Conservation (phyloP, 495 filamentous ascomycete species). For the Tuber indicum region DNA sequence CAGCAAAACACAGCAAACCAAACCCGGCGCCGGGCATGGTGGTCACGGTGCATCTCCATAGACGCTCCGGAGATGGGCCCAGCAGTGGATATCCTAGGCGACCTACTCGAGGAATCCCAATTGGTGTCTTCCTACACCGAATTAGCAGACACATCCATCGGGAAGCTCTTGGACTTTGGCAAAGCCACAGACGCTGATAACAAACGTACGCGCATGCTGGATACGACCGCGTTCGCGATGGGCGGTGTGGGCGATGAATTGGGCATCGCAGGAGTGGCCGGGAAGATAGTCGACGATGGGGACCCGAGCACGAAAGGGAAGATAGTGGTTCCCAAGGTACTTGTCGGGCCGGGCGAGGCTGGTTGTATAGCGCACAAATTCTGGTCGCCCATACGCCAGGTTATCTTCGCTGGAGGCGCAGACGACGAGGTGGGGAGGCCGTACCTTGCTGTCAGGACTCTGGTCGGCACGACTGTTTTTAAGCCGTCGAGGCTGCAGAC, state of each 20-base stretch:
- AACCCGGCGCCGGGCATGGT: slow-evolving; percentile 12
- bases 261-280: too few species aligned
- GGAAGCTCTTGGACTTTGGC: slow-evolving; percentile 29
- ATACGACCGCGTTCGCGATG: slow-evolving; percentile 8
- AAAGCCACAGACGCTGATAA: slow-evolving; percentile 15
- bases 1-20: not conserved
- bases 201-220: slow-evolving; percentile 3
- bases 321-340: not conserved
- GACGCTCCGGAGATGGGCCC: slow-evolving; percentile 37
- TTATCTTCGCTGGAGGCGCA: slow-evolving; percentile 10
- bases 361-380: slow-evolving; percentile 1
- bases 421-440: slow-evolving; percentile 10
- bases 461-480: slow-evolving; percentile 18
- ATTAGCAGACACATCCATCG: slow-evolving; percentile 17
- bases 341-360: not conserved
- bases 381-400: slow-evolving; percentile 12
- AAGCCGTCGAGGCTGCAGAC: slow-evolving; percentile 10
- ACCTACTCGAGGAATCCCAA: slow-evolving; percentile 32
- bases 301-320: not conserved
- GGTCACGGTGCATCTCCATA: slow-evolving; percentile 24
- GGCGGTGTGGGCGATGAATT: too few species aligned
- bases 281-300: not conserved
- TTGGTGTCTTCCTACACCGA: slow-evolving; percentile 27
- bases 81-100: slow-evolving; percentile 24
- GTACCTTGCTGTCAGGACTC: slow-evolving; percentile 33